Percentiles rank a stretch among this genome's conserved stretches.
Conservation (phyloP, 2,329 filamentous ascomycete species). For the Stagonosporopsis tanaceti region DNA sequence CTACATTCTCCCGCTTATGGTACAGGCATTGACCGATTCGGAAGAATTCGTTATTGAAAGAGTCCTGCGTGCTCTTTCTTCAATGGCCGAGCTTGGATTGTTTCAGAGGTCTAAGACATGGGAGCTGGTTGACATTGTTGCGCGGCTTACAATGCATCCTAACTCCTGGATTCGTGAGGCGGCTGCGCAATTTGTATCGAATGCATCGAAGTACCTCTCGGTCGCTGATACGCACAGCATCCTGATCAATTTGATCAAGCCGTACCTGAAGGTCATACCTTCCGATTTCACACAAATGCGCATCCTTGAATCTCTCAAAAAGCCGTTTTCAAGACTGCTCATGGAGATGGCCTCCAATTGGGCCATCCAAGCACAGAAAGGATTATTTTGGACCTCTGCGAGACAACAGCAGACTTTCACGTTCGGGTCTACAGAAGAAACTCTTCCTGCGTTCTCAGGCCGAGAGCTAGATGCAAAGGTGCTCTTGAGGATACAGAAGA, state of each 20-base stretch:
- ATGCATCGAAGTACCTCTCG: conserved; percentile 77
- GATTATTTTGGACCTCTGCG: conserved; percentile 85
- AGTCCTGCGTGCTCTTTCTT: conserved; percentile 84
- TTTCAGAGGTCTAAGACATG: conserved; percentile 85
- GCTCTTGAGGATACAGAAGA: conserved; percentile 72
- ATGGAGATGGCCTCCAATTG: conserved; percentile 87
- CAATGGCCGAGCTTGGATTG: conserved; percentile 86
- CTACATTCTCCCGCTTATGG: conserved; percentile 94
- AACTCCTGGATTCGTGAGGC: conserved; percentile 96
- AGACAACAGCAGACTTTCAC: conserved; percentile 75
- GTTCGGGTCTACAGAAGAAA: conserved; percentile 65
- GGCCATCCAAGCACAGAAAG: conserved; percentile 81
- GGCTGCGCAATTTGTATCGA: conserved; percentile 81
- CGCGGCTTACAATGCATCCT: conserved; percentile 88
- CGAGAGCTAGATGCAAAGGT: conserved; percentile 65
- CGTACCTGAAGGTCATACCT: conserved; percentile 80
- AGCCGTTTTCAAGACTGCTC: conserved; percentile 78
- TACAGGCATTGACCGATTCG: conserved; percentile 89
- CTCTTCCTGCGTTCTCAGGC: conserved; percentile 63
- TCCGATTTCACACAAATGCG: conserved; percentile 74
- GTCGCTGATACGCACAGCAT: conserved; percentile 85
- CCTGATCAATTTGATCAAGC: conserved; percentile 78
- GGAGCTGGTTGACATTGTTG: conserved; percentile 85
- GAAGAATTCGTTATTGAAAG: conserved; percentile 95
- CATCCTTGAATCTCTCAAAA: conserved; percentile 83